A percentile compares a stretch with the other conserved stretches of the same genome.
These are phyloP conservation scores for Lodderomyces theae DNA, from an alignment of 1,139 yeast species.

Conservation along the genomic window DNA sequence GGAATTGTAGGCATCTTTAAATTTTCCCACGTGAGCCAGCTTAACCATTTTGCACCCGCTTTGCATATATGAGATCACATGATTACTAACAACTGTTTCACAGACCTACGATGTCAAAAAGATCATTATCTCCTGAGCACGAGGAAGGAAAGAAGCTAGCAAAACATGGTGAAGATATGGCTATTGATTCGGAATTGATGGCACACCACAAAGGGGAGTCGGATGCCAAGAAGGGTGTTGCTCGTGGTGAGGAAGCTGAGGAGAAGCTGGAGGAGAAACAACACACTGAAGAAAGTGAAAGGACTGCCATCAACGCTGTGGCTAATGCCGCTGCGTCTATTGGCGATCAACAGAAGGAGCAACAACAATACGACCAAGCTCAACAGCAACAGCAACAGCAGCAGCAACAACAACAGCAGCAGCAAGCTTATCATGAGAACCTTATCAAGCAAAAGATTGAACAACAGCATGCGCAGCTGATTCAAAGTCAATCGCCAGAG, in stretches of 20 bases:
- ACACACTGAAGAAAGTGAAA: neutral
- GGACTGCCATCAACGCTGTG: conserved; percentile 3
- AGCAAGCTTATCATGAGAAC: conserved; percentile 5
- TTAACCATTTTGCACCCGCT: neutral
- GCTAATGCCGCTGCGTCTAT: conserved; percentile 2
- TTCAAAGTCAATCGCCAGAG: conserved; percentile 30
- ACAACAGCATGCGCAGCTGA: conserved; percentile 16
- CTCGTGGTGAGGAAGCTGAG: conserved; percentile 3
- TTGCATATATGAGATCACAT: neutral
- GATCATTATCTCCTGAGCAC: conserved; percentile 26
- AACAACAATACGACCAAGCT: conserved; percentile 4
- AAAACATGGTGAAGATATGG: conserved; percentile 32
- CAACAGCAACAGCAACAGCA: conserved; percentile 4
- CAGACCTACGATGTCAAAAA: conserved; percentile 23
- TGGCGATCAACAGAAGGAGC: conserved; percentile 2
- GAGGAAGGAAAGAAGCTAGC: conserved; percentile 24
- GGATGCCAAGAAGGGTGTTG: neutral
- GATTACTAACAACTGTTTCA: conserved; percentile 4
- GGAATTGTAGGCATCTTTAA: neutral
- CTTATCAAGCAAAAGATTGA: conserved; percentile 2
- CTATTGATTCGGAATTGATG: conserved; percentile 49
- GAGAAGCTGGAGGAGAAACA: conserved; percentile 1
- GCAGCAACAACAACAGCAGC: conserved; percentile 6
- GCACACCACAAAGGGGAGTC: conserved; percentile 39
- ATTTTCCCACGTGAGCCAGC: neutral